Conservation (phyloP, 1,284 basidiomycete genomes). For the Puccinia horiana region DNA sequence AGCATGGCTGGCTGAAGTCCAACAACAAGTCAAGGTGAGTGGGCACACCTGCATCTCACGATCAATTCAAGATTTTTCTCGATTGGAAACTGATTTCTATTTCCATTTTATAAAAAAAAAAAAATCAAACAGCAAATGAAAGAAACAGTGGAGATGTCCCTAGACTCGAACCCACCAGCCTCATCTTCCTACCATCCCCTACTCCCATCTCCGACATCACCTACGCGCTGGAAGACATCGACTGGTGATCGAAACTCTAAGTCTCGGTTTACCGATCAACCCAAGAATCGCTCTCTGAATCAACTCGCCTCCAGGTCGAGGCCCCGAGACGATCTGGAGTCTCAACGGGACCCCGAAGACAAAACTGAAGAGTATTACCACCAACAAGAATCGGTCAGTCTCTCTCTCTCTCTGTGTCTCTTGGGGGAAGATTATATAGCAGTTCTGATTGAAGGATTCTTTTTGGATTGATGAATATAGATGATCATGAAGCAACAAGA, state of each 20-base stretch:
- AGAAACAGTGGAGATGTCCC: not conserved
- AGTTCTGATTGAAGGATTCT: not conserved
- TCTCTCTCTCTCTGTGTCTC: not conserved
- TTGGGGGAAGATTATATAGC: not conserved
- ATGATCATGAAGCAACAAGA: constrained; percentile 83
- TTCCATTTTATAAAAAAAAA: too few species aligned
- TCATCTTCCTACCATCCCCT: constrained; percentile 1
- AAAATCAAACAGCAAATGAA: not conserved
- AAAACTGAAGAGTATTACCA: constrained; percentile 23
- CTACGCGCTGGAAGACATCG: not conserved
- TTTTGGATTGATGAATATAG: constrained; percentile 59
- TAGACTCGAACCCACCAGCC: not conserved
- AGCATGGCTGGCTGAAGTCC: constrained; percentile 15
- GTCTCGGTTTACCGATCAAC: not conserved
- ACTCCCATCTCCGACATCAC: not conserved
- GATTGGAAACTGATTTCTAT: too few species aligned
- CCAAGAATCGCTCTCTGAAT: not conserved
- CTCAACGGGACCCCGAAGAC: not conserved
- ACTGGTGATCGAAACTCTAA: not conserved
- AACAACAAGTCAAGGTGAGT: constrained; percentile 13
- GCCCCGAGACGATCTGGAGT: not conserved
- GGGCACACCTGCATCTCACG: not conserved
- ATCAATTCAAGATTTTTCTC: not conserved
- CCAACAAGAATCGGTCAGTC: constrained; percentile 25
- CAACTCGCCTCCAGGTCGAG: not conserved